Percentiles rank a stretch among this genome's conserved stretches.
phyloP scores from a whole-genome alignment of 768 basidiomycete species.

The Hydnum rufescens region DNA sequence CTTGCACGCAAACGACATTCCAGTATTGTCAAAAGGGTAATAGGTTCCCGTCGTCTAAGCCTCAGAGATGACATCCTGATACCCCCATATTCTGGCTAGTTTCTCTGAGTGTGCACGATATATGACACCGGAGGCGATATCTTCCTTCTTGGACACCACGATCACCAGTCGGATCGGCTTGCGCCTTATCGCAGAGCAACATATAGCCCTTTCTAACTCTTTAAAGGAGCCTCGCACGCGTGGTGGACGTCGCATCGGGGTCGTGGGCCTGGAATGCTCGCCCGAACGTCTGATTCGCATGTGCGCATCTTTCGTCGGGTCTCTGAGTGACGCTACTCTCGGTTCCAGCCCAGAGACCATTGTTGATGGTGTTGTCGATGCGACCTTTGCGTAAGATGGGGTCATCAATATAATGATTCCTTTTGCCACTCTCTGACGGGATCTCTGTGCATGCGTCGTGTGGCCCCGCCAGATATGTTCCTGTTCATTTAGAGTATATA shows the following conservation, averaged over 20 bases:
- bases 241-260: constrained; percentile 25
- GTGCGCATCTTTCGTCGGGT: constrained; percentile 67
- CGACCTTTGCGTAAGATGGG: constrained; percentile 70
- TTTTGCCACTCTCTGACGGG: neutral
- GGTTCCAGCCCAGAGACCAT: constrained; percentile 46
- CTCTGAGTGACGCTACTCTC: constrained; percentile 68
- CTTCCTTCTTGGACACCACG: constrained; percentile 60
- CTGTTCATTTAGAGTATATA: constrained; percentile 81
- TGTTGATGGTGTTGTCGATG: constrained; percentile 49
- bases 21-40: constrained; percentile 67
- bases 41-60: neutral
- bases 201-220: constrained; percentile 63
- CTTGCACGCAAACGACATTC: constrained; percentile 71
- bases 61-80: neutral
- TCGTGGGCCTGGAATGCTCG: constrained; percentile 55
- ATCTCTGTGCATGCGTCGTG: neutral
- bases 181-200: constrained; percentile 77
- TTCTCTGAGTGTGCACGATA: constrained; percentile 77
- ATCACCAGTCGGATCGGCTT: constrained; percentile 78
- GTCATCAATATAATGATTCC: constrained; percentile 11
- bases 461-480: constrained; percentile 43
- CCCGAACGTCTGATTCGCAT: constrained; percentile 53
- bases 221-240: constrained; percentile 15
- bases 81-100: constrained; percentile 19
- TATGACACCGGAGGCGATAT: constrained; percentile 63